Conservation (phyloP, 2,329 filamentous ascomycete genomes). For the Zalaria obscura region DNA sequence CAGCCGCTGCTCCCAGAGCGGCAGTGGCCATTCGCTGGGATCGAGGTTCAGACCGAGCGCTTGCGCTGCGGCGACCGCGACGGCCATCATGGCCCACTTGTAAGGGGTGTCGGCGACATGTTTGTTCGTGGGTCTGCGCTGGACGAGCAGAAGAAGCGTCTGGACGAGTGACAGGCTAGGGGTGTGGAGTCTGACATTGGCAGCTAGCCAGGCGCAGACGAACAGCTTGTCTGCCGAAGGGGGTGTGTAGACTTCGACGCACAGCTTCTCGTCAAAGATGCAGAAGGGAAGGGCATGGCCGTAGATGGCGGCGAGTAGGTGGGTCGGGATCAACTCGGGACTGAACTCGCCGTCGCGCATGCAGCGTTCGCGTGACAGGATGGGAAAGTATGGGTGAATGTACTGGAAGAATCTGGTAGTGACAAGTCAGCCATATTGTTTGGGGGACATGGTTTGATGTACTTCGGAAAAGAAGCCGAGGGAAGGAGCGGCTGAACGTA, state of each 20-base stretch:
- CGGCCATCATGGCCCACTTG: slow-evolving; percentile 19
- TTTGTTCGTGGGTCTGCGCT: slow-evolving; percentile 18
- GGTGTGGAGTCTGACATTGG: slow-evolving; percentile 15
- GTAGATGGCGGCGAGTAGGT: slow-evolving; percentile 27
- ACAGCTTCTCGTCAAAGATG: slow-evolving; percentile 27
- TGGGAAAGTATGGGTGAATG: slow-evolving; percentile 31
- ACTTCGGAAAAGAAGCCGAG: too few species aligned
- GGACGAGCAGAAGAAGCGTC: slow-evolving; percentile 17
- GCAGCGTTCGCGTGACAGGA: slow-evolving; percentile 23
- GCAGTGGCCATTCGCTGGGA: slow-evolving; percentile 47
- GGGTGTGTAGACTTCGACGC: slow-evolving; percentile 18
- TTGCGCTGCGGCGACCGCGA: slow-evolving; percentile 39
- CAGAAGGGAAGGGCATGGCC: slow-evolving; percentile 30
- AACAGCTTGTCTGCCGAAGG: slow-evolving; percentile 19
- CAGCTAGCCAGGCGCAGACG: slow-evolving; percentile 17
- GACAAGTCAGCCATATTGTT: too few species aligned
- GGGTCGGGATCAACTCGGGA: slow-evolving; percentile 20
- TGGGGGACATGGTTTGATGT: too few species aligned
- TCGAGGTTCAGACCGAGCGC: slow-evolving; percentile 47
- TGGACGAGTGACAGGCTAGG: slow-evolving; percentile 17
- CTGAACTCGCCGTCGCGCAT: slow-evolving; percentile 15
- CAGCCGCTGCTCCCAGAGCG: slow-evolving; percentile 47
- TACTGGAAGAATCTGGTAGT: slow-evolving; percentile 21
- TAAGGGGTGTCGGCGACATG: slow-evolving; percentile 19
- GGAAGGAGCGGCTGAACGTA: too few species aligned